Evolutionary conservation across 179 eudicot genomes (phyloP), one percentile per base, ranked within the genome.

Genomic region (Beta lomatogona): DNA sequence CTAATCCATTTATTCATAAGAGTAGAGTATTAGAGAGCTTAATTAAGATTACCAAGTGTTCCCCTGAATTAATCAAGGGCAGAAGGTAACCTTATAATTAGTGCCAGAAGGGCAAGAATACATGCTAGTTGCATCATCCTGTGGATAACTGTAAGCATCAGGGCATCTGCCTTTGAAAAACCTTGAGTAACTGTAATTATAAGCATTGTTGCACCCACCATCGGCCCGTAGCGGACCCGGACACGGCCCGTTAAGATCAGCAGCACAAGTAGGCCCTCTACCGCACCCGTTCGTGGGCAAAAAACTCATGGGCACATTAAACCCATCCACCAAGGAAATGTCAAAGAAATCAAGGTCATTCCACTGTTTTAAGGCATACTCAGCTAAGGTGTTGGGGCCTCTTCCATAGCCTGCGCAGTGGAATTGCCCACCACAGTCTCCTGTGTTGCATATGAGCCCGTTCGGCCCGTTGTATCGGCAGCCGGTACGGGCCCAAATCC

Each of bases 291-390:
- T 36, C 0, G 60, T 72, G 2, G 89, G 91, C 22, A 79, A 58
- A 21, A 88, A 88, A 9, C 77, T 48, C 86, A 85, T 81, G 46
- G 91, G 89, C 4, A 86, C 83, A 52, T 88, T 88, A 67, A 89
- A 89, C 73, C 89, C 91, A 25, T 87, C 88, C 0, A 89, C 87
- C 16, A 89, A 82, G 2, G 89, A 89, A 44, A 89, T 87, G 80
- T 87, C 89, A 15, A 83, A 74, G 66, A 88, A 88, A 71, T 88
- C 89, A 19, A 69, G 13, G 78, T 86, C 79, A 4, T 31, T 64
- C n/a, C 58, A 87, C 13, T 85, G 86, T 8, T 54, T 55, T 0
- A 89, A 50, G 25, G 79, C 80, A 41, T 85, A 87, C 41, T 85
- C 89, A 0, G 89, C 89, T 15, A 87, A 58, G 52, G 89, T 85